Conservation (phyloP, 2,329 filamentous ascomycete species). For the Daldinia sp. region DNA sequence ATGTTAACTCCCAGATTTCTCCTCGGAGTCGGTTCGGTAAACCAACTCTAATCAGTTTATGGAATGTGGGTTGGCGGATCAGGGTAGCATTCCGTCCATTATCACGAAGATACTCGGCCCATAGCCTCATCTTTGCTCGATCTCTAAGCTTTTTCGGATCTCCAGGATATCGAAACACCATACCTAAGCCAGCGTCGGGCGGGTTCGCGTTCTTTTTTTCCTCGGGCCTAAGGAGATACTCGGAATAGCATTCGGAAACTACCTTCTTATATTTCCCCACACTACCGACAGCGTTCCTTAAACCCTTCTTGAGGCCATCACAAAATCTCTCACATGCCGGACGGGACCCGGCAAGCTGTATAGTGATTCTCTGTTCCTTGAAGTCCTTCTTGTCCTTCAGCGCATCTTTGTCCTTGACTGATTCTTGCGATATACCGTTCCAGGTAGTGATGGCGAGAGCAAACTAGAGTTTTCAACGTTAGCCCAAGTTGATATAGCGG, state of each 20-base stretch:
- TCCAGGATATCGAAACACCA: conserved; percentile 92
- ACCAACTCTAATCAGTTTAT: conserved; percentile 95
- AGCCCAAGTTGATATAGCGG: background rate
- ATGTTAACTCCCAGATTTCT: conserved; percentile 95
- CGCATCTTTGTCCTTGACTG: conserved; percentile 52
- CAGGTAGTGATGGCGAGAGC: conserved; percentile 94
- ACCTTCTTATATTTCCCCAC: conserved; percentile 85
- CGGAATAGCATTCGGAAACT: conserved; percentile 87
- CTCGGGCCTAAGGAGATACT: conserved; percentile 75
- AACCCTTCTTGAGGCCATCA: conserved; percentile 89
- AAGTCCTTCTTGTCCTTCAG: conserved; percentile 52
- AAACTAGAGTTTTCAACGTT: conserved; percentile 62
- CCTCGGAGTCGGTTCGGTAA: conserved; percentile 91
- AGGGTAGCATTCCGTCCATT: conserved; percentile 93
- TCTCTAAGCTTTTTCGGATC: conserved; percentile 94
- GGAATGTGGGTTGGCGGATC: conserved; percentile 94
- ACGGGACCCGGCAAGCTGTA: conserved; percentile 88
- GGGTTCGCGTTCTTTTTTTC: conserved; percentile 69
- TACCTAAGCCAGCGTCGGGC: conserved; percentile 92
- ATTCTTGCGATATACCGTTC: conserved; percentile 74
- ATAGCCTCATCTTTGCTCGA: conserved; percentile 94
- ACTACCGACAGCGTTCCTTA: conserved; percentile 86
- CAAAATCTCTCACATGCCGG: conserved; percentile 95
- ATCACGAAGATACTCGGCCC: conserved; percentile 95
- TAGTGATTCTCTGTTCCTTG: conserved; percentile 83